phyloP scores from a whole-genome alignment of 2,329 filamentous ascomycete species.

The Fusarium zealandicum region DNA sequence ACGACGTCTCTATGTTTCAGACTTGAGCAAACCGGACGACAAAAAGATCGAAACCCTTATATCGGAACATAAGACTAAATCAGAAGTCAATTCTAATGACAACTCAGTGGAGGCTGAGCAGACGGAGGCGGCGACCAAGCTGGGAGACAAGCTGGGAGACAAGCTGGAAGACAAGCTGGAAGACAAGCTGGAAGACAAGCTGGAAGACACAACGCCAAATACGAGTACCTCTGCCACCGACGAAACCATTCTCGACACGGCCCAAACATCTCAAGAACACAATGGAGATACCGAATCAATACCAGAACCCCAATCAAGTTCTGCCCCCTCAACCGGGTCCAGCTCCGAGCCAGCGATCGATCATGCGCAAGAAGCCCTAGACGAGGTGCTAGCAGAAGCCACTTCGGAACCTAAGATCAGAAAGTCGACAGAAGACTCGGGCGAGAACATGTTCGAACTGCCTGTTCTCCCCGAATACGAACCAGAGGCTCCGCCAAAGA shows the following conservation, averaged over 20 bases:
- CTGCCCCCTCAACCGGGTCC: background rate
- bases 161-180: slow-evolving; percentile 1
- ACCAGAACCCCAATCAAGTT: background rate
- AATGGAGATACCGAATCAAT: background rate
- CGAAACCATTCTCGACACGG: slow-evolving; percentile 1
- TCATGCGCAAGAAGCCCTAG: background rate
- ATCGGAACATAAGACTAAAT: background rate
- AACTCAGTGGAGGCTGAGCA: background rate
- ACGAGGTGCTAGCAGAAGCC: background rate
- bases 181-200: slow-evolving; percentile 2
- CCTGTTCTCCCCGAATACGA: slow-evolving; percentile 12
- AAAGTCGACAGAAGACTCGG: background rate
- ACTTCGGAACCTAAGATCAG: background rate
- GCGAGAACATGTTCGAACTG: background rate
- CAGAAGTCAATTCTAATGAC: background rate
- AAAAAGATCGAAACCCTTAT: slow-evolving; percentile 40
- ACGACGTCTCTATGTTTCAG: slow-evolving; percentile 38
- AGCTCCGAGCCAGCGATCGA: background rate
- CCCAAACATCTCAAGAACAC: background rate
- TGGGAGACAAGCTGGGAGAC: slow-evolving; percentile 3
- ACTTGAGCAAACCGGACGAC: slow-evolving; percentile 30
- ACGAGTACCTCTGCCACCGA: background rate
- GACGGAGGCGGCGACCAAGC: background rate
- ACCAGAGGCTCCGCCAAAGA: background rate
- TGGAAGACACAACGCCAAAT: background rate